Conservation (phyloP, 2,329 filamentous ascomycete species). For the Ascochyta rabiei region DNA sequence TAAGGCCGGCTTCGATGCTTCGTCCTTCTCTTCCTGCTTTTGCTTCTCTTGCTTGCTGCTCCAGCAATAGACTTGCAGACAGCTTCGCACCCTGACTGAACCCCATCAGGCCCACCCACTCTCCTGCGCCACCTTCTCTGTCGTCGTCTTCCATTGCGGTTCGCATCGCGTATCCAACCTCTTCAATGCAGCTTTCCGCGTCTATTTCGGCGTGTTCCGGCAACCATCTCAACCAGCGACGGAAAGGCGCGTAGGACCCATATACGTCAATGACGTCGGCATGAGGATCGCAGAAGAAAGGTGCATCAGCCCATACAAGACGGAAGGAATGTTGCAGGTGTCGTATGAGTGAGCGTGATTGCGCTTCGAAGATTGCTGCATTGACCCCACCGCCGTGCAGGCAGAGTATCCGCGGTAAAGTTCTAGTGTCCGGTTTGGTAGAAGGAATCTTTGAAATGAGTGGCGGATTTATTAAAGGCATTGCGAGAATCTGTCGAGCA, state of each 20-base stretch:
- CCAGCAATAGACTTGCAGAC: slow-evolving; percentile 54
- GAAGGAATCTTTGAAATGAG: slow-evolving; percentile 31
- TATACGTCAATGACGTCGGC: slow-evolving; percentile 70
- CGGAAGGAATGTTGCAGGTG: slow-evolving; percentile 66
- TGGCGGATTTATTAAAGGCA: slow-evolving; percentile 8
- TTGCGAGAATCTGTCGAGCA: not conserved
- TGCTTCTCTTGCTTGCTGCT: slow-evolving; percentile 63
- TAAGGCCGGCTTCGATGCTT: slow-evolving; percentile 27
- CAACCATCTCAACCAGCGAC: slow-evolving; percentile 68
- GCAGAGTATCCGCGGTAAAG: slow-evolving; percentile 72
- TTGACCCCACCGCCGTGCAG: slow-evolving; percentile 82
- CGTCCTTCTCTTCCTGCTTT: slow-evolving; percentile 37
- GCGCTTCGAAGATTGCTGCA: slow-evolving; percentile 69
- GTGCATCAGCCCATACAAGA: slow-evolving; percentile 74
- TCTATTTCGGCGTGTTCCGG: slow-evolving; percentile 62
- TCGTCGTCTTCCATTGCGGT: slow-evolving; percentile 55
- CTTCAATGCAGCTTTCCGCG: slow-evolving; percentile 54
- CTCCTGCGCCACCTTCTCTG: slow-evolving; percentile 47
- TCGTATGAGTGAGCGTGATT: slow-evolving; percentile 64
- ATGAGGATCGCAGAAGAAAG: slow-evolving; percentile 67
- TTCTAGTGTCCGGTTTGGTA: slow-evolving; percentile 31
- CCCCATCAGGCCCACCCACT: slow-evolving; percentile 58
- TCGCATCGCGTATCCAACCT: slow-evolving; percentile 54
- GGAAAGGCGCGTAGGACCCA: slow-evolving; percentile 69
- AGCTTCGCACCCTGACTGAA: slow-evolving; percentile 60